Conservation (phyloP, 106 monocot genomes). For the Vanilla planifolia region DNA sequence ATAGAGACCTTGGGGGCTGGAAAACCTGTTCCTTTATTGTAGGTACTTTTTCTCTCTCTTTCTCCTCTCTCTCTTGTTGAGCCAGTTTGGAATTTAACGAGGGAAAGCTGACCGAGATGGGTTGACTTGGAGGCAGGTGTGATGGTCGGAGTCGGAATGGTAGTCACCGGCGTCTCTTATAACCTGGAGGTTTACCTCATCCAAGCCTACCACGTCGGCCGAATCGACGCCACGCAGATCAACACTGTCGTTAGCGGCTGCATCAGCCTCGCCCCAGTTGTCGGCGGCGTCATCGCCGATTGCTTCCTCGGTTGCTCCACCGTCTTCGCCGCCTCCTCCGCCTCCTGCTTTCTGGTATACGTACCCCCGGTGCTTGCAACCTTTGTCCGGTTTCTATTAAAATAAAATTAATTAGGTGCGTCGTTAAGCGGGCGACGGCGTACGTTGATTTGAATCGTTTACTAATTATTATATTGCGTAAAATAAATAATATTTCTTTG, state of each 20-base stretch:
- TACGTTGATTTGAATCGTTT: too few species aligned
- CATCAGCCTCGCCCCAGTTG: conserved; percentile 37
- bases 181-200: conserved; percentile 62
- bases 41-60: conserved; percentile 6
- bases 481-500: too few species aligned
- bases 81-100: too few species aligned
- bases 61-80: background rate
- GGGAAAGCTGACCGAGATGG: too few species aligned
- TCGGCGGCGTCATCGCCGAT: conserved; percentile 53
- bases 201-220: conserved; percentile 38
- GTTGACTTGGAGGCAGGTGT: too few species aligned
- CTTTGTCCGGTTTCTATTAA: too few species aligned
- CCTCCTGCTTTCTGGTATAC: conserved; percentile 33
- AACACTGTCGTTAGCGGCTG: conserved; percentile 38
- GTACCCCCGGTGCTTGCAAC: too few species aligned
- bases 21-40: conserved; percentile 12
- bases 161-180: conserved; percentile 12
- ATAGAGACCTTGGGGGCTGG: conserved; percentile 8
- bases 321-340: conserved; percentile 27
- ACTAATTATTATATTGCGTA: too few species aligned
- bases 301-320: conserved; percentile 56
- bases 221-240: conserved; percentile 59
- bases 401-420: too few species aligned
- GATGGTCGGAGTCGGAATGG: conserved; percentile 23
- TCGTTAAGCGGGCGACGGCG: too few species aligned